Base-by-base conservation (phyloP, 2,329 filamentous ascomycete genomes). In the Stagonosporopsis cucurbitacearum region DNA sequence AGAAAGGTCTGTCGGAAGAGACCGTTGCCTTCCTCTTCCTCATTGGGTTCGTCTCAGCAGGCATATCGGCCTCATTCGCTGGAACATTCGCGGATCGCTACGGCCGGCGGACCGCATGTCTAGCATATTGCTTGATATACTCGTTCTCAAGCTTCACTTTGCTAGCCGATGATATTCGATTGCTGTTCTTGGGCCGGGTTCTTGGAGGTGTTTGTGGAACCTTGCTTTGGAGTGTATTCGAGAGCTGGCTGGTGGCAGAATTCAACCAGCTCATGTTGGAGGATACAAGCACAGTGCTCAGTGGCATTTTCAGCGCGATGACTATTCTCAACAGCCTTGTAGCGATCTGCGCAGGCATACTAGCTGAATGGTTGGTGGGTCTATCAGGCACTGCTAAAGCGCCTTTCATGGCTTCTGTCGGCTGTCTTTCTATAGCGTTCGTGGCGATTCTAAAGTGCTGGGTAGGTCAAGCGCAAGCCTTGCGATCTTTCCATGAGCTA, bases 171-270 rank as follows among this genome's bases (percentile, higher is more conserved):
- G 73, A 77, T 54, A 73, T 81, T 13, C 68, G 68, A 12, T 23
- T 84, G 11, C 73, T 88, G 5, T 81, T 85, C 49, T 50, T 78
- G 1, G 85, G 85, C 12, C 77, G 85, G 44, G 68, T 82, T 0
- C 76, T 86, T 4, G 83, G 82, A 20, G 85, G 85, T 0, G 57
- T 86, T 41, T 81, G 79, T 25, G 83, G 83, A 30, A 85, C 82
- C 23, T 69, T 87, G 36, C 76, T 87, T 26, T 86, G 84, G 74
- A 84, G 79, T 39, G 82, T 80, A 5, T 86, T 86, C 59, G 84
- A 87, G 68, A 84, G 81, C 62, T 87, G 84, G 84, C 83, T 87
- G 77, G 80, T 87, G 25, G 79, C 82, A 42, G 84, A 87, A 63
- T 86, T 80, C 63, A 80, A 83, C 44, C 73, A 76, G 37, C 72